phyloP scores from a whole-genome alignment of 2,329 filamentous ascomycete species.

The Pyricularia pennisetigena region DNA sequence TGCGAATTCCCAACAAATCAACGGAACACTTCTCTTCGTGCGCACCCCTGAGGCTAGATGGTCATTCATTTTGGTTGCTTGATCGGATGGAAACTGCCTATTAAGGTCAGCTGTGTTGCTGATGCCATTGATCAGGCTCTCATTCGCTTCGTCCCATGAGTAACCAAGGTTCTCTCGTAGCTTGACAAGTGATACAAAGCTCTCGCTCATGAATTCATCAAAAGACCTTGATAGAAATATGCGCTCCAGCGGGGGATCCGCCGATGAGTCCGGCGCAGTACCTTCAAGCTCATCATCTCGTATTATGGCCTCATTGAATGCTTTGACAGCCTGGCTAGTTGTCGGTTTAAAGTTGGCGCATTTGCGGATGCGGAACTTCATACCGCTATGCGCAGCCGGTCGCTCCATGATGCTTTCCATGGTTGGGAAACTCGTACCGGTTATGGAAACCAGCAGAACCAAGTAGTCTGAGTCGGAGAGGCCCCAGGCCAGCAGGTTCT shows the following conservation, averaged over 20 bases:
- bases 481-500: conserved; percentile 70
- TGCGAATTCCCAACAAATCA: conserved; percentile 62
- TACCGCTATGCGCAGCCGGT: conserved; percentile 17
- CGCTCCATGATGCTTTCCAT: conserved; percentile 42
- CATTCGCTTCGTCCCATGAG: conserved; percentile 60
- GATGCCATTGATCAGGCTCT: conserved; percentile 7
- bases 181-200: conserved; percentile 53
- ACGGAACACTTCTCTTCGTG: conserved; percentile 32
- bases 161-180: conserved; percentile 41
- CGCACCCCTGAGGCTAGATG: conserved; percentile 18
- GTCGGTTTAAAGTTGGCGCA: conserved; percentile 66
- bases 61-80: neutral
- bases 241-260: conserved; percentile 27
- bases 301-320: conserved; percentile 14
- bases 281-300: neutral
- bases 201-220: conserved; percentile 55
- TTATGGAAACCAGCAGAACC: conserved; percentile 60
- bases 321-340: conserved; percentile 23
- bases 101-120: neutral
- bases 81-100: neutral
- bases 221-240: conserved; percentile 66
- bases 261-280: neutral
- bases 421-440: conserved; percentile 41
- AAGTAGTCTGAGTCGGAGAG: conserved; percentile 58
- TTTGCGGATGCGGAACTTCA: conserved; percentile 59